A percentile compares a stretch with the other conserved stretches of the same genome.
phyloP scores from a whole-genome alignment of 1,139 yeast genomes.

The Diutina neorugosa region DNA sequence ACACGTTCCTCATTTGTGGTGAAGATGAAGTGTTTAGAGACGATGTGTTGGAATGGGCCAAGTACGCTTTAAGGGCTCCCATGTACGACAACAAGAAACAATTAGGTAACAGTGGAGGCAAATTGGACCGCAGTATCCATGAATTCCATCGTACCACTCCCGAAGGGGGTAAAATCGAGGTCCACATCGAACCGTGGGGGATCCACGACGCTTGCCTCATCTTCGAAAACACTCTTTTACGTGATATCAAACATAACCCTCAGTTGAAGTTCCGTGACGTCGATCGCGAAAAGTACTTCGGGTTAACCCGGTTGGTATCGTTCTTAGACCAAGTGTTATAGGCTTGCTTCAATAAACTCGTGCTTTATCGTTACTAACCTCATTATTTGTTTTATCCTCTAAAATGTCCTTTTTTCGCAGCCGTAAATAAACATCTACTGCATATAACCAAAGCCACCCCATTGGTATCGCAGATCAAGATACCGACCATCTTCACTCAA shows the following conservation, averaged over 20 bases:
- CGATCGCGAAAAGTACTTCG: slow-evolving; percentile 9
- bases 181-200: slow-evolving; percentile 32
- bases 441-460: not conserved
- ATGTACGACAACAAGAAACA: slow-evolving; percentile 12
- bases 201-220: slow-evolving; percentile 27
- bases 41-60: slow-evolving; percentile 26
- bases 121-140: not conserved
- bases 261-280: slow-evolving; percentile 8
- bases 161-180: slow-evolving; percentile 1
- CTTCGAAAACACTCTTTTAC: slow-evolving; percentile 16
- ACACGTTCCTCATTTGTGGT: slow-evolving; percentile 22
- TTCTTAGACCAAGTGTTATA: slow-evolving; percentile 8
- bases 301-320: slow-evolving; percentile 7
- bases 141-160: not conserved
- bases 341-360: too few species aligned
- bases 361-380: too few species aligned
- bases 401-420: not conserved
- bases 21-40: slow-evolving; percentile 35
- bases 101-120: not conserved
- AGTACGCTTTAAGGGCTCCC: slow-evolving; percentile 20
- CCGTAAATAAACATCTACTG: not conserved
- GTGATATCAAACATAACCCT: slow-evolving; percentile 6
- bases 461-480: not conserved
- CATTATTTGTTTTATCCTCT: too few species aligned
- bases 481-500: not conserved